Evolutionary conservation across 108 stramenopile genomes (phyloP).

Genomic region (Poteriospumella lacustris): DNA sequence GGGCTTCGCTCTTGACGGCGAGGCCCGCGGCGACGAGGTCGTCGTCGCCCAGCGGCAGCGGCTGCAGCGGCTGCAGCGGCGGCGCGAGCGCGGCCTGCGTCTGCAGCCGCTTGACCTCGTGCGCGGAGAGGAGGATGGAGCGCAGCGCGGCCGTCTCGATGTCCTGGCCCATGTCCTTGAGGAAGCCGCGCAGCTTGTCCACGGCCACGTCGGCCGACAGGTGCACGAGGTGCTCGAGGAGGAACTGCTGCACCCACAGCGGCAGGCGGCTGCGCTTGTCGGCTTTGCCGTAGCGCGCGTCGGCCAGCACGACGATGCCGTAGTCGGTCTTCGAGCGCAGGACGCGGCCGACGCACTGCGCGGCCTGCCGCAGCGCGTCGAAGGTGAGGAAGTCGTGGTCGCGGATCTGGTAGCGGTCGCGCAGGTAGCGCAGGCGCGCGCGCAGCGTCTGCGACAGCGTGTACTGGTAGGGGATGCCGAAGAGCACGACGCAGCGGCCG

Average conservation of each 20-base stretch:
- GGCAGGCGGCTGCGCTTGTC: constrained; percentile 93
- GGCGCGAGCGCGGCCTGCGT: too few species aligned
- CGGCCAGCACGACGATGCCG: constrained; percentile 88
- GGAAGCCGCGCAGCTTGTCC: constrained; percentile 65
- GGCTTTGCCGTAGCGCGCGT: constrained; percentile 82
- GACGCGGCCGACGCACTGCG: constrained; percentile 88
- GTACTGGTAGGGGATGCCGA: constrained; percentile 99
- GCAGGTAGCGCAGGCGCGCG: constrained; percentile 88
- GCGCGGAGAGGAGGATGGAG: background rate
- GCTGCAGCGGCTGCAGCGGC: too few species aligned
- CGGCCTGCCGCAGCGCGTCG: constrained; percentile 85
- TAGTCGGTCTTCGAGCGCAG: constrained; percentile 92
- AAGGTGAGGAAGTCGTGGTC: constrained; percentile 93
- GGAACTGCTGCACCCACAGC: constrained; percentile 90
- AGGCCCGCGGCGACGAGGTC: too few species aligned
- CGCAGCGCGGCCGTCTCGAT: constrained; percentile 58
- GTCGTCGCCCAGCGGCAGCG: too few species aligned
- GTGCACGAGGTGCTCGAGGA: constrained; percentile 77
- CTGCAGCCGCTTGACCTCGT: background rate
- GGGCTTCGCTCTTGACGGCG: too few species aligned
- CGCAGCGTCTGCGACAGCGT: constrained; percentile 86
- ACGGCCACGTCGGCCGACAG: constrained; percentile 83
- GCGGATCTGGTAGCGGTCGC: constrained; percentile 61
- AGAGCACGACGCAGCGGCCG: constrained; percentile 92
- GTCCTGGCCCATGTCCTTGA: constrained; percentile 92